Conservation (phyloP, 1,139 yeast genomes). For the Candida mesenterica region DNA sequence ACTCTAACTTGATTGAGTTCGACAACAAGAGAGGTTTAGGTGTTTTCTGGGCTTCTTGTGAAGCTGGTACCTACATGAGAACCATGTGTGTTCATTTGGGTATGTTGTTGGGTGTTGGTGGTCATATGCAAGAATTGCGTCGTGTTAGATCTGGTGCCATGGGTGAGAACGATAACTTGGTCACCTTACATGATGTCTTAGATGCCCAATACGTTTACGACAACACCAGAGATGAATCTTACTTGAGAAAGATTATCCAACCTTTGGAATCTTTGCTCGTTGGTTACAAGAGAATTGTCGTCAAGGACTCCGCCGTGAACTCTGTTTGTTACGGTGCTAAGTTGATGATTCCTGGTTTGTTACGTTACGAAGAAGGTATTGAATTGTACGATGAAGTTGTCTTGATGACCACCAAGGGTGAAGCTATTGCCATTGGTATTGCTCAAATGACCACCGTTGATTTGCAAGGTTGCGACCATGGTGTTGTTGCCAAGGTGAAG, state of each 20-base stretch:
- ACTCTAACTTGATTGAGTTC: constrained; percentile 90
- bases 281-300: constrained; percentile 96
- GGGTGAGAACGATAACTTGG: constrained; percentile 86
- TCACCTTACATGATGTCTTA: constrained; percentile 92
- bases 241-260: constrained; percentile 89
- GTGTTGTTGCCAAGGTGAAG: constrained; percentile 97
- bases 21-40: constrained; percentile 96
- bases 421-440: constrained; percentile 97
- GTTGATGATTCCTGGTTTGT: constrained; percentile 96
- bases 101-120: constrained; percentile 97
- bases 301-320: constrained; percentile 96
- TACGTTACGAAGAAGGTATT: constrained; percentile 96
- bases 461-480: constrained; percentile 95
- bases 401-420: constrained; percentile 98
- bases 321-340: constrained; percentile 99
- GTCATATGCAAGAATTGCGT: constrained; percentile 99
- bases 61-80: constrained; percentile 99
- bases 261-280: constrained; percentile 92
- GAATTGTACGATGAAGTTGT: constrained; percentile 98
- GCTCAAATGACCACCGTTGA: constrained; percentile 99
- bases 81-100: constrained; percentile 98
- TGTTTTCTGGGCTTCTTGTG: constrained; percentile 99
- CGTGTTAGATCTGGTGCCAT: constrained; percentile 98
- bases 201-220: constrained; percentile 99
- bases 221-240: constrained; percentile 94